Conservation (phyloP, 2,329 filamentous ascomycete species). For the Parascedosporium putredinis region DNA sequence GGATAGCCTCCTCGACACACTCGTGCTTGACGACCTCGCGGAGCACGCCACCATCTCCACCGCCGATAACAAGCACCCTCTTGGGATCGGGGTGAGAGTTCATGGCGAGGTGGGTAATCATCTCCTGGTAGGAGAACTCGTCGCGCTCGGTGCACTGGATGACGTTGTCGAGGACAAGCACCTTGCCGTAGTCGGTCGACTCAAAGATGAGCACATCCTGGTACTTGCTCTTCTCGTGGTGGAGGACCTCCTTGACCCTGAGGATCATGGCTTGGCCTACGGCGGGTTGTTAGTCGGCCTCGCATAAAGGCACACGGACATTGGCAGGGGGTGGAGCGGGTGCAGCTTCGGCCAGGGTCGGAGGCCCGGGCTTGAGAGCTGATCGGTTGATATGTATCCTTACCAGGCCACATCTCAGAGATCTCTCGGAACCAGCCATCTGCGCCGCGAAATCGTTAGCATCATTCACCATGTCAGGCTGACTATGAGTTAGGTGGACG, state of each 20-base stretch:
- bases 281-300: neutral
- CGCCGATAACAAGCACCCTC: slow-evolving; percentile 96
- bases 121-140: slow-evolving; percentile 99
- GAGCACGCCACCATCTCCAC: slow-evolving; percentile 93
- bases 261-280: slow-evolving; percentile 93
- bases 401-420: slow-evolving; percentile 90
- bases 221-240: slow-evolving; percentile 99
- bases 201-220: slow-evolving; percentile 99
- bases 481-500: neutral
- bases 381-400: neutral
- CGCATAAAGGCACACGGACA: too few relatives aligned
- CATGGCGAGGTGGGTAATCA: slow-evolving; percentile 98
- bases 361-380: neutral
- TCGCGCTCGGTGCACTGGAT: slow-evolving; percentile 98
- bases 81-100: slow-evolving; percentile 97
- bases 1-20: slow-evolving; percentile 85
- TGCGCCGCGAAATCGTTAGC: too few relatives aligned
- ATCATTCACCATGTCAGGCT: neutral
- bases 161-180: slow-evolving; percentile 95
- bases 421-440: slow-evolving; percentile 99
- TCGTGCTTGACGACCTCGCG: slow-evolving; percentile 99
- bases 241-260: slow-evolving; percentile 92
- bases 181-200: slow-evolving; percentile 91
- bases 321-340: slow-evolving; percentile 6
- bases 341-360: slow-evolving; percentile 3